Base-by-base conservation (phyloP, 2,329 filamentous ascomycete genomes). In the Gyromitra esculenta region DNA sequence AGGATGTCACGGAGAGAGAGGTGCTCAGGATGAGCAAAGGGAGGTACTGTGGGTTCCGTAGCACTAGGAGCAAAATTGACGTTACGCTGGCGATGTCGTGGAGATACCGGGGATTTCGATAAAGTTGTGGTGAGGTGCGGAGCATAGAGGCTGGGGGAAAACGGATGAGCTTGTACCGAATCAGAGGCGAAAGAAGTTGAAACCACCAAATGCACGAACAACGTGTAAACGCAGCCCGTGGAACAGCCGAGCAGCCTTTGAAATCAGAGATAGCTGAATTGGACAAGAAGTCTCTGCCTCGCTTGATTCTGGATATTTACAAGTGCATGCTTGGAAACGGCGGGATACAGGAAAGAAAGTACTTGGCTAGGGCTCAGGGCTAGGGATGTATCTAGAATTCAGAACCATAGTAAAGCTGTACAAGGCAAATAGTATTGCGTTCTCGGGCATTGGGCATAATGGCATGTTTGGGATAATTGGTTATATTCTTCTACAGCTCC, bases 91-190 rank as follows among this genome's bases (percentile, higher is more conserved):
- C 60, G 66, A 70, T 71, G 59, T 71, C 18, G 57, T 70, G 48
- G 72, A 59, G 66, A 75, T 63, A 66, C 65, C 60, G 21, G 72
- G 39, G 70, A 59, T 75, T 75, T 75, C 52, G 64, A 69, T 69
- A 69, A 75, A 62, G 57, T 69, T 37, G 72, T 64, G 65, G 66
- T 62, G 67, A 71, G 59, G 68, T 75, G 72, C 72, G 72, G 72
- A 74, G 71, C 71, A 74, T 60, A 63, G 71, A 71, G 72, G 72
- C 66, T 75, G 72, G 72, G 65, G 59, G 72, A 59, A 75, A 75
- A 75, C 72, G 72, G 72, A 75, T 75, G 72, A 75, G 72, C 72
- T 71, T 75, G 59, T 64, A 75, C 72, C 72, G 72, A 75, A 75
- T 75, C 57, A 59, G 72, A 75, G 59, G 35, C 70, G 31, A 66